Evolutionary conservation across 176 grass and related monocot species (phyloP).

Genomic region (Cenchrus purpureus): DNA sequence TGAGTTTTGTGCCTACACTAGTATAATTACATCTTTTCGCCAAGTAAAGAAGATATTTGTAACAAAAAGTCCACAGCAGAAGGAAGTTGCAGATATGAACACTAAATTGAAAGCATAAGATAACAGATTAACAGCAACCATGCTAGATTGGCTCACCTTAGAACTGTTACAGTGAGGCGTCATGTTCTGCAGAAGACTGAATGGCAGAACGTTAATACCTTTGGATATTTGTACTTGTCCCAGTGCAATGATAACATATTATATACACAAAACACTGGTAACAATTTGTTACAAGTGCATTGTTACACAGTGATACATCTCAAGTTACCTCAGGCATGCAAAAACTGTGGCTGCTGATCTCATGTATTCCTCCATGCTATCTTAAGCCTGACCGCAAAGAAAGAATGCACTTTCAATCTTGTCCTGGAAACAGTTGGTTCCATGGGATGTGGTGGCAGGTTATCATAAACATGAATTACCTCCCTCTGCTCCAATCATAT

Average conservation of each 20-base stretch:
- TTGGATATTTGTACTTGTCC: background rate
- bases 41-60: background rate
- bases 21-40: background rate
- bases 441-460: background rate
- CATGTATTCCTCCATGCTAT: background rate
- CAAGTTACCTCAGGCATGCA: background rate
- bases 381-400: background rate
- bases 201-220: background rate
- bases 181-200: background rate
- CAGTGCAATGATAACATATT: background rate
- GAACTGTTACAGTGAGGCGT: background rate
- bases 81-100: background rate
- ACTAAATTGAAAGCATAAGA: background rate
- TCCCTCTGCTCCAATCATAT: background rate
- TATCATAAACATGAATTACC: background rate
- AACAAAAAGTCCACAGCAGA: background rate
- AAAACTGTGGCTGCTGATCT: background rate
- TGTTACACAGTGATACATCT: constrained; percentile 10
- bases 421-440: background rate
- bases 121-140: background rate
- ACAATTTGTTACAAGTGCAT: background rate
- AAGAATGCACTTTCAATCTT: background rate
- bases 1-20: background rate
- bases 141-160: background rate
- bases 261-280: background rate